phyloP scores from a whole-genome alignment of 2,329 filamentous ascomycete species.

The Rhynchosporium graminicola region DNA sequence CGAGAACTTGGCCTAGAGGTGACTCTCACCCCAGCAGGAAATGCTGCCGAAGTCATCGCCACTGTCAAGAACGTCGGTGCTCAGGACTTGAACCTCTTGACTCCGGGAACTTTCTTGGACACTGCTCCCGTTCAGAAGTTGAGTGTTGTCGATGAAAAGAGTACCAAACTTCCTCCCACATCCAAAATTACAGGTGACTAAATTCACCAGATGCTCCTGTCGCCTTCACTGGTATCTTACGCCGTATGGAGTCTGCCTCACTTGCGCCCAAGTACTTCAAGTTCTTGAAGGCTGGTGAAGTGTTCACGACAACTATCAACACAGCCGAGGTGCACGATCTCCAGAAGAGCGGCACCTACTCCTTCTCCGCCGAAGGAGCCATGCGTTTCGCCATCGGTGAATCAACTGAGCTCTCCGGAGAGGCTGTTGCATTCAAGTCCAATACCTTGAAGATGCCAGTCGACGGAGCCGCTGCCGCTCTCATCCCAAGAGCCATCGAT shows the following conservation, averaged over 20 bases:
- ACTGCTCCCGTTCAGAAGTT: constrained; percentile 46
- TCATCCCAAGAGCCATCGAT: constrained; percentile 49
- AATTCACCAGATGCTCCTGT: constrained; percentile 38
- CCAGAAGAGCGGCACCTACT: constrained; percentile 53
- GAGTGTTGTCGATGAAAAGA: constrained; percentile 39
- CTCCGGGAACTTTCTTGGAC: constrained; percentile 46
- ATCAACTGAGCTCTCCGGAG: constrained; percentile 54
- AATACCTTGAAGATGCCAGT: constrained; percentile 60
- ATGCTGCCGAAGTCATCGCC: constrained; percentile 43
- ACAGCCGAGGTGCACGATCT: constrained; percentile 47
- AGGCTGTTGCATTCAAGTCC: constrained; percentile 55
- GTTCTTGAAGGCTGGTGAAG: constrained; percentile 44
- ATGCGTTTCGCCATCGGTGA: constrained; percentile 56
- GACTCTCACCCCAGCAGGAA: constrained; percentile 38
- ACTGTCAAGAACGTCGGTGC: constrained; percentile 45
- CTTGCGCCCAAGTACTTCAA: constrained; percentile 45
- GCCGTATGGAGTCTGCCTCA: constrained; percentile 42
- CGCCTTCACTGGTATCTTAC: constrained; percentile 46
- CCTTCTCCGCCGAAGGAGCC: constrained; percentile 56
- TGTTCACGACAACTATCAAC: constrained; percentile 47
- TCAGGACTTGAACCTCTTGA: constrained; percentile 43
- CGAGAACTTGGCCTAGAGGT: constrained; percentile 30
- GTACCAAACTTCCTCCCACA: constrained; percentile 23
- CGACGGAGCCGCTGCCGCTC: constrained; percentile 55
- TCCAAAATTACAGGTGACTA: background rate